Evolutionary conservation across 257 asterid species (phyloP).

Genomic region (Penstemon barbatus): DNA sequence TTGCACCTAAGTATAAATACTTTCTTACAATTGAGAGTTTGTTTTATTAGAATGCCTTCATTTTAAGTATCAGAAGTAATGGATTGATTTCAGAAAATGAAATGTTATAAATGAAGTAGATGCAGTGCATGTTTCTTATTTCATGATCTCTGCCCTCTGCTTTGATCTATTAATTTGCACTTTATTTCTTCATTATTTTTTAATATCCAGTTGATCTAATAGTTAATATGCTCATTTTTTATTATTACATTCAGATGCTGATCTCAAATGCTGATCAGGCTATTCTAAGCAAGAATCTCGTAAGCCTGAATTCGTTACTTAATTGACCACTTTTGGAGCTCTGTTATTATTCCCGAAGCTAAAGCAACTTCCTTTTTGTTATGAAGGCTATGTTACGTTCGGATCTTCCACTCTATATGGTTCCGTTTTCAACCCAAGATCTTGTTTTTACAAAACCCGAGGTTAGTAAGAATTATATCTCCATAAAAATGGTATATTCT

Average conservation of each 20-base stretch:
- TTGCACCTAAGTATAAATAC: background rate
- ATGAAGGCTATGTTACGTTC: constrained; percentile 84
- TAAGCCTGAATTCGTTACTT: constrained; percentile 29
- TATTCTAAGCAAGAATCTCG: constrained; percentile 80
- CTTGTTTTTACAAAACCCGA: constrained; percentile 74
- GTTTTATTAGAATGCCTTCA: background rate
- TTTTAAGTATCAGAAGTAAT: constrained; percentile 1
- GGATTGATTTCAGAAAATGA: background rate
- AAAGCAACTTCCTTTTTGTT: constrained; percentile 25
- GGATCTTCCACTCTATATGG: constrained; percentile 95
- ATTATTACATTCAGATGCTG: constrained; percentile 56
- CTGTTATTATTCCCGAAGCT: constrained; percentile 26
- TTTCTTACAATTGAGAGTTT: background rate
- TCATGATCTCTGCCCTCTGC: constrained; percentile 3
- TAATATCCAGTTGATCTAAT: constrained; percentile 2
- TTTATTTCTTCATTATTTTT: constrained; percentile 6
- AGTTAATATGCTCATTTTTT: constrained; percentile 9
- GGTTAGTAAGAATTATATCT: constrained; percentile 46
- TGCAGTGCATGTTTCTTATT: background rate
- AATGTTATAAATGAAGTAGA: background rate
- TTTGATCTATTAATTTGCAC: constrained; percentile 16
- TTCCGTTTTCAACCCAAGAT: constrained; percentile 74
- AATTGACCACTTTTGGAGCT: constrained; percentile 25
- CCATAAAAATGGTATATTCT: too few relatives aligned
- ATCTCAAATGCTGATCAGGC: constrained; percentile 83